Conservation (phyloP, 768 basidiomycete species). For the Mycena floridula region DNA sequence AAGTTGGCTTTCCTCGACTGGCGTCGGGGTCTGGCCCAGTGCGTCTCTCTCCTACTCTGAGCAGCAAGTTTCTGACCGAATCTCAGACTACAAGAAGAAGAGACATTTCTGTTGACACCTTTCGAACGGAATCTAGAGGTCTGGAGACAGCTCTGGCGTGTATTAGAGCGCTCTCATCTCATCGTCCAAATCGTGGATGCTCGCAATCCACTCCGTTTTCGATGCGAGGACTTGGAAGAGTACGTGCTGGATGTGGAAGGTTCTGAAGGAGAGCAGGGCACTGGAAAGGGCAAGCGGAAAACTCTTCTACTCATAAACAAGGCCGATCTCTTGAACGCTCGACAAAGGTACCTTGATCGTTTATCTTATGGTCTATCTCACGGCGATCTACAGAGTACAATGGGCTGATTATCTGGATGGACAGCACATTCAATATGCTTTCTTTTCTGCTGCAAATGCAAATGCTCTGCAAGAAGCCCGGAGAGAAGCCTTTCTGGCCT, state of each 20-base stretch:
- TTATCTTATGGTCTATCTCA: conserved; percentile 1
- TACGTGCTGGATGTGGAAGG: conserved; percentile 86
- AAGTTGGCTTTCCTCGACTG: conserved; percentile 88
- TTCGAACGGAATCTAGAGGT: conserved; percentile 98
- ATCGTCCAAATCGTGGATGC: conserved; percentile 96
- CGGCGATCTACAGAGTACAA: conserved; percentile 40
- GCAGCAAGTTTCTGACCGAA: not conserved
- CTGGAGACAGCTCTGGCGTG: conserved; percentile 97
- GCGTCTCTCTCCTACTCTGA: conserved; percentile 24
- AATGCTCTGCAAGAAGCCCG: conserved; percentile 76
- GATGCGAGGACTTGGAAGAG: conserved; percentile 85
- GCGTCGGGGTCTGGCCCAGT: conserved; percentile 90
- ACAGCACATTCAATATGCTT: conserved; percentile 72
- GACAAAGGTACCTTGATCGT: conserved; percentile 64
- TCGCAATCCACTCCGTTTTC: conserved; percentile 87
- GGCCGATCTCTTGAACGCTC: conserved; percentile 80
- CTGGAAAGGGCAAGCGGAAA: conserved; percentile 64
- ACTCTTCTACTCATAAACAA: conserved; percentile 91
- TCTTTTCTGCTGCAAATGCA: conserved; percentile 91
- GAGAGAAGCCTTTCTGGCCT: conserved; percentile 32
- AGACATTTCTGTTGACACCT: conserved; percentile 86
- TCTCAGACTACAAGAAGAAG: conserved; percentile 76
- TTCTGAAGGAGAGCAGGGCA: conserved; percentile 73
- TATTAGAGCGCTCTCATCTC: conserved; percentile 90
- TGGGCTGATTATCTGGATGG: conserved; percentile 94